Conservation (phyloP, 169 alveolate species). For the Perkinsus chesapeaki region DNA sequence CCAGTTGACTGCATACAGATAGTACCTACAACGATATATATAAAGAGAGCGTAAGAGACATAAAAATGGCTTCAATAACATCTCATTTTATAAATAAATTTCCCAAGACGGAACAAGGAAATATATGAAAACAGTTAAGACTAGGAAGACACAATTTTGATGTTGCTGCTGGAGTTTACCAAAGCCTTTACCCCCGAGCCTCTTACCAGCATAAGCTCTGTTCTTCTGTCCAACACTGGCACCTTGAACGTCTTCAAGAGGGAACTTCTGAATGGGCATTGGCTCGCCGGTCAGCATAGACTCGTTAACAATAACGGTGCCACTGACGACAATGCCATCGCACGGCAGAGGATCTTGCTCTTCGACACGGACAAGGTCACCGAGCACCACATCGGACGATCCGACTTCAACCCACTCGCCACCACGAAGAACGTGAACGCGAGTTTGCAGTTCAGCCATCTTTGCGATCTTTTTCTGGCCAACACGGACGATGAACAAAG, state of each 20-base stretch:
- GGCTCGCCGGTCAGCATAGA: conserved; percentile 10
- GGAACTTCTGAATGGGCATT: conserved; percentile 15
- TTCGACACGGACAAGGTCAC: neutral
- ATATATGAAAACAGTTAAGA: no score
- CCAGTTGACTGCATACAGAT: neutral
- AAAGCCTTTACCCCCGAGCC: no score
- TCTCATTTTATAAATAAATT: no score
- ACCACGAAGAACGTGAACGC: neutral
- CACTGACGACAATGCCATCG: neutral
- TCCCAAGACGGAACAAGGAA: no score
- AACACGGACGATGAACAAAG: neutral
- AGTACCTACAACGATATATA: neutral
- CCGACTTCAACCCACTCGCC: neutral
- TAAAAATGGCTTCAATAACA: no score
- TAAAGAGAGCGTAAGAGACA: no score
- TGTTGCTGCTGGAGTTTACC: no score
- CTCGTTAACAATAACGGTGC: conserved; percentile 8
- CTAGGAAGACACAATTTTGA: no score
- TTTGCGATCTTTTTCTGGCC: neutral
- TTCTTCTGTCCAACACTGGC: neutral
- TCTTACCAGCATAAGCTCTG: neutral
- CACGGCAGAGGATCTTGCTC: conserved; percentile 1
- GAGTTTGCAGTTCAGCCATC: neutral
- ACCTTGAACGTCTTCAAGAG: neutral
- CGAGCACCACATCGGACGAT: neutral